These are phyloP conservation scores for Trichoderma koningiopsis DNA, from an alignment of 2,329 filamentous ascomycete genomes.

Conservation along the genomic window DNA sequence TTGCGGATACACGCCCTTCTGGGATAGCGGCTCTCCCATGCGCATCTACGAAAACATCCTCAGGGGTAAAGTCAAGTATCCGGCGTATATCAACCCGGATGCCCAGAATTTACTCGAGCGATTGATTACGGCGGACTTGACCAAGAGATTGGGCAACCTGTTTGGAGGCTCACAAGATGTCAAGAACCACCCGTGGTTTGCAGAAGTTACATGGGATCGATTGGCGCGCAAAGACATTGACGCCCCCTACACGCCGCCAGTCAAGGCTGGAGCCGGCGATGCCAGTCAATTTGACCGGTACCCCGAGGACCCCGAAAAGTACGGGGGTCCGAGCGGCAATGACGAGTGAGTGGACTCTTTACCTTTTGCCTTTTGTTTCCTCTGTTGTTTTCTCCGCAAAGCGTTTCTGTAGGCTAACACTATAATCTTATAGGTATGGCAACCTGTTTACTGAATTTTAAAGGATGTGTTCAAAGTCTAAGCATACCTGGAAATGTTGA, in stretches of 20 bases:
- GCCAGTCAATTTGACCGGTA: constrained; percentile 98
- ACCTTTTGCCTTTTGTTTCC: accelerated
- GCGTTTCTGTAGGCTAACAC: background rate
- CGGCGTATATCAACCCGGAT: constrained; percentile 90
- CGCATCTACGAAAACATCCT: constrained; percentile 99
- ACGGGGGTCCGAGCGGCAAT: constrained; percentile 69
- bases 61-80: constrained; percentile 93
- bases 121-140: constrained; percentile 91
- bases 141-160: constrained; percentile 91
- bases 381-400: no score
- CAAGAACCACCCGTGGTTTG: constrained; percentile 94
- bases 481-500: constrained; percentile 14
- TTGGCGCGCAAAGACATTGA: constrained; percentile 95
- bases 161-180: constrained; percentile 90
- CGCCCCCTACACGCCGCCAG: constrained; percentile 94
- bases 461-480: constrained; percentile 29
- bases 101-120: constrained; percentile 90
- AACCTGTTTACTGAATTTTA: constrained; percentile 77
- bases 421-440: constrained; percentile 57
- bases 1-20: constrained; percentile 98
- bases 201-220: constrained; percentile 96
- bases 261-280: constrained; percentile 90
- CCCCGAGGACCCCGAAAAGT: constrained; percentile 92
- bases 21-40: constrained; percentile 96
- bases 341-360: constrained; percentile 72